phyloP scores from a whole-genome alignment of 225 moss, liverwort and hornwort species.

The Sphagnum contortum region DNA sequence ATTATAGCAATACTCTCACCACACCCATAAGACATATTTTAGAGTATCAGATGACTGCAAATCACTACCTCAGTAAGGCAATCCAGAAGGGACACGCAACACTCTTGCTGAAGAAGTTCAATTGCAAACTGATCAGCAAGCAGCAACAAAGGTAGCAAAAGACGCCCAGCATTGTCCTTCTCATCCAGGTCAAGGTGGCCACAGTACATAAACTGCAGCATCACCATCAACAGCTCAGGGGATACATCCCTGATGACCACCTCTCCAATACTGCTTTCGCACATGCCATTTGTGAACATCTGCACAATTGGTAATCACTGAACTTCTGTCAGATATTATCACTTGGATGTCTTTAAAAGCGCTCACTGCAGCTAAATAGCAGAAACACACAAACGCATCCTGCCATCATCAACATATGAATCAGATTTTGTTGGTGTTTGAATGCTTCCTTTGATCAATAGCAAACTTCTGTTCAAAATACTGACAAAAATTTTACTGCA shows the following conservation, averaged over 20 bases:
- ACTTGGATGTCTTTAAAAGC: too few relatives aligned
- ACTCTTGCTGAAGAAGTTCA: slow-evolving; percentile 60
- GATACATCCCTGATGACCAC: slow-evolving; percentile 56
- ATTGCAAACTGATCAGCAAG: slow-evolving; percentile 85
- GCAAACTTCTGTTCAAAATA: neutral
- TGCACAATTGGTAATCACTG: slow-evolving; percentile 16
- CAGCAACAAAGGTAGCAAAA: slow-evolving; percentile 68
- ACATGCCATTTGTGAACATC: slow-evolving; percentile 99
- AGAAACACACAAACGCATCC: too few relatives aligned
- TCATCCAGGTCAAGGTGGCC: slow-evolving; percentile 58
- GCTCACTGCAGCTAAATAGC: too few relatives aligned
- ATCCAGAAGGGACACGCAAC: slow-evolving; percentile 56
- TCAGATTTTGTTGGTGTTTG: too few relatives aligned
- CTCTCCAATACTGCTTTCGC: slow-evolving; percentile 60
- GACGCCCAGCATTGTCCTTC: slow-evolving; percentile 48
- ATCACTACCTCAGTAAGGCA: slow-evolving; percentile 59
- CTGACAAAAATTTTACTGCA: neutral
- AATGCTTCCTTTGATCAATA: neutral
- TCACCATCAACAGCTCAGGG: slow-evolving; percentile 60
- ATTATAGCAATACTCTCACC: too few relatives aligned
- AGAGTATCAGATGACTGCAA: too few relatives aligned
- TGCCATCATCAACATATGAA: too few relatives aligned
- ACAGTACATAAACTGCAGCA: slow-evolving; percentile 87
- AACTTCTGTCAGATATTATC: neutral
- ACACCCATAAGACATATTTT: too few relatives aligned